Percentiles rank a stretch among this genome's conserved stretches.
Evolutionary conservation across 2,329 filamentous ascomycete species (phyloP).

Genomic region (Epichloe coenophiala): DNA sequence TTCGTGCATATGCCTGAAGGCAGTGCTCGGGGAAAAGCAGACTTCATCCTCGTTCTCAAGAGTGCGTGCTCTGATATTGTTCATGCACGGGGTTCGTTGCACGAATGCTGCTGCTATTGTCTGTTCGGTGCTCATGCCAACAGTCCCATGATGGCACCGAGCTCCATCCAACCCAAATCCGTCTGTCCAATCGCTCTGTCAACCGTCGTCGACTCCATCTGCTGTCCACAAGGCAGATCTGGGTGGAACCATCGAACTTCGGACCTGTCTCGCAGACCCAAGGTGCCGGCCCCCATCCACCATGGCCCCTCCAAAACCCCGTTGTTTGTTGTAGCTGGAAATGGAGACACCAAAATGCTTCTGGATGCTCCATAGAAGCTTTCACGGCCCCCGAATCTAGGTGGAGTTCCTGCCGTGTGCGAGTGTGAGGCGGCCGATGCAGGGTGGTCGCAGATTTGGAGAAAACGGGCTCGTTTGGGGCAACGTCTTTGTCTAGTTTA

Average conservation of each 20-base stretch:
- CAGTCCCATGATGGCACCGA: not conserved
- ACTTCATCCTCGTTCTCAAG: not conserved
- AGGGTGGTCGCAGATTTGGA: conserved; percentile 9
- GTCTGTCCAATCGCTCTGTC: conserved; percentile 5
- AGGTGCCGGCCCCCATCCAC: conserved; percentile 5
- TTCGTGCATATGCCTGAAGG: not conserved
- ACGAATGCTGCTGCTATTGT: not conserved
- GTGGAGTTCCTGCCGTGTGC: conserved; percentile 10
- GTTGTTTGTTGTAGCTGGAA: conserved; percentile 4
- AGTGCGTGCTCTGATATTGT: not conserved
- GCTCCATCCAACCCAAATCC: not conserved
- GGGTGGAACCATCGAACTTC: conserved; percentile 9
- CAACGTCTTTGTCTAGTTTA: not conserved
- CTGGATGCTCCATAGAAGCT: conserved; percentile 12
- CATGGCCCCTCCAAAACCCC: conserved; percentile 6
- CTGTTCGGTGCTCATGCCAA: not conserved
- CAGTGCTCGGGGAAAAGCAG: not conserved
- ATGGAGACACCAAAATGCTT: conserved; percentile 9
- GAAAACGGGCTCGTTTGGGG: conserved; percentile 2
- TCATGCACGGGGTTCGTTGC: not conserved
- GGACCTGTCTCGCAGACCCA: conserved; percentile 7
- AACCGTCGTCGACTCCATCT: conserved; percentile 5
- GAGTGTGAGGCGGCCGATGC: not conserved
- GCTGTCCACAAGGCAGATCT: conserved; percentile 12
- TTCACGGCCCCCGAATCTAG: conserved; percentile 8